Conservation (phyloP, 75 land plant species). For the Ceratopteris richardii region DNA sequence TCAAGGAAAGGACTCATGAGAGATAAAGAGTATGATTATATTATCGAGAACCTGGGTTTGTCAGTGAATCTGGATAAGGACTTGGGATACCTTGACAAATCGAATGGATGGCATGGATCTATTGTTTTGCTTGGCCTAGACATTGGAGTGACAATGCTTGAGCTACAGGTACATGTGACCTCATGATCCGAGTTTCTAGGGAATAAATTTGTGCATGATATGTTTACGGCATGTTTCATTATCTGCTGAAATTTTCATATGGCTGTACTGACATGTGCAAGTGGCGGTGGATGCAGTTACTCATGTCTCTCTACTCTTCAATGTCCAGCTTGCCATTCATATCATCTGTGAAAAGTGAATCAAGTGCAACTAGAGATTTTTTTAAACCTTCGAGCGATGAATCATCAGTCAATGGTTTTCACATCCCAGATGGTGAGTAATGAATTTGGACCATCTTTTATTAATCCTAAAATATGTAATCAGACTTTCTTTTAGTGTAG, state of each 20-base stretch:
- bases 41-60: background rate
- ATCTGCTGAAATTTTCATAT: too few relatives aligned
- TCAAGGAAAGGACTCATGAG: background rate
- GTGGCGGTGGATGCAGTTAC: too few relatives aligned
- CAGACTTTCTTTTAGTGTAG: conserved; percentile 20
- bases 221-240: too few relatives aligned
- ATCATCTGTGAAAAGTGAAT: background rate
- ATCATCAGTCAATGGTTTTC: conserved; percentile 5
- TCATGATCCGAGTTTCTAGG: too few relatives aligned
- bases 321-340: background rate
- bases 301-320: too few relatives aligned
- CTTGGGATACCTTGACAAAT: too few relatives aligned
- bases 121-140: conserved; percentile 56
- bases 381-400: background rate
- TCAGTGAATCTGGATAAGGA: background rate
- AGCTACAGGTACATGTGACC: conserved; percentile 72
- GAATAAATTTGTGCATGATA: too few relatives aligned
- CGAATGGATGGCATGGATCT: conserved; percentile 50
- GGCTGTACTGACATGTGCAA: too few relatives aligned
- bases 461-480: background rate
- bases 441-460: conserved; percentile 1
- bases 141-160: conserved; percentile 55
- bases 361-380: background rate
- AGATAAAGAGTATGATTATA: background rate
- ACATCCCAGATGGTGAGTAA: conserved; percentile 65